Base-by-base conservation (phyloP, 306 rosid genomes). In the Vigna hirtella region DNA sequence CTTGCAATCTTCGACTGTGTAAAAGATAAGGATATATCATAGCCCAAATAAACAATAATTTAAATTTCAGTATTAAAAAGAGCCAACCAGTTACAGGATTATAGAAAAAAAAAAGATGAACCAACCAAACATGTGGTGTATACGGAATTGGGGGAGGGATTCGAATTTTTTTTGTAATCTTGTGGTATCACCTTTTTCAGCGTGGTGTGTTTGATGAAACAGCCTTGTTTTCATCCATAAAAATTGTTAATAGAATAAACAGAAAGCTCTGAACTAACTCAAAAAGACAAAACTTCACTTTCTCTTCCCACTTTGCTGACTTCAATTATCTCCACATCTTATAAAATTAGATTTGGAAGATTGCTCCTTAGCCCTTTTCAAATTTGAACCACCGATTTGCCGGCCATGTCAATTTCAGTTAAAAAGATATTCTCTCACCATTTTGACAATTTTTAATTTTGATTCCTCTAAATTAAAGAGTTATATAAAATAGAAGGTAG, bases 261-360 rank as follows among this genome's bases (percentile, higher is more conserved):
- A 58, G 42, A 61, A 45, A 56, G 12, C 14, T 59, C 61, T 75
- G 51, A 75, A 58, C 84, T 66, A 81, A 81, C 84, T 43, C 4
- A 72, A 68, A 50, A 80, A 51, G 75, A 73, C 83, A 77, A 85
- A 85, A 67, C 76, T 72, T 81, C 81, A 78, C 63, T 81, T 74
- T 64, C 83, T 52, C 17, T 32, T 45, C 58, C 84, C 78, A 74
- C 75, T 55, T 56, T 48, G 76, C 66, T 62, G 64, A 74, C 82
- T 74, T 56, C 14, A 28, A 78, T 47, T 36, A 66, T 69, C 24
- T 42, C 4, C 59, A 61, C 72, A 43, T 72, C 47, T 77, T 20
- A 55, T 57, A 10, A 58, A 66, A 22, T 66, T n/a, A 42, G 10
- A 61, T 76, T 74, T 80, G 79, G 63, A 72, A 66, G 30, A 34